phyloP scores from a whole-genome alignment of 192 early-diverging fungal genomes.

The Backusella morwellensis region DNA sequence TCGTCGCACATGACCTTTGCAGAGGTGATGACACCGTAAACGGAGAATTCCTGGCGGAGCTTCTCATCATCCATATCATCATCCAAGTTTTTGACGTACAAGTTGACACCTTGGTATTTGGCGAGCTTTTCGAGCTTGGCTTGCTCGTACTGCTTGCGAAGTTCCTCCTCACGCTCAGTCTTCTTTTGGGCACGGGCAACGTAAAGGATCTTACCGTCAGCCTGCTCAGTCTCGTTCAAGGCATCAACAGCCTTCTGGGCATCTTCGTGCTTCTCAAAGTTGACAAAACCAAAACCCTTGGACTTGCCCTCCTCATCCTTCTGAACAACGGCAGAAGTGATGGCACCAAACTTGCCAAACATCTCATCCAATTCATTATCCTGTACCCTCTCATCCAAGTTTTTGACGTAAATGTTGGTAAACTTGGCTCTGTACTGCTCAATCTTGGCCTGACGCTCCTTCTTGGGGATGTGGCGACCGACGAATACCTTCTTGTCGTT shows the following conservation, averaged over 20 bases:
- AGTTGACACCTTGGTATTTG: constrained; percentile 99
- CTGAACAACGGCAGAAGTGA: constrained; percentile 81
- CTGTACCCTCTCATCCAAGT: constrained; percentile 78
- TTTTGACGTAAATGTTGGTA: constrained; percentile 99
- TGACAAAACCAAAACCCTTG: constrained; percentile 96
- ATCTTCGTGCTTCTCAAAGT: constrained; percentile 90
- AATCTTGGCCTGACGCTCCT: constrained; percentile 89
- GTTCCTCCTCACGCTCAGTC: constrained; percentile 95
- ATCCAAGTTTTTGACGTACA: constrained; percentile 99
- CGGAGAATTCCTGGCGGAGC: constrained; percentile 94
- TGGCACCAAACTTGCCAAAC: constrained; percentile 77
- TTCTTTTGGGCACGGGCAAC: constrained; percentile 99
- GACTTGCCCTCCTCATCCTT: constrained; percentile 82
- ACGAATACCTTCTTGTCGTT: constrained; percentile 98
- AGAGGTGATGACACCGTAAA: constrained; percentile 94
- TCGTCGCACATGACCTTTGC: constrained; percentile 99
- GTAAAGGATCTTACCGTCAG: constrained; percentile 87
- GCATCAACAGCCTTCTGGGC: constrained; percentile 87
- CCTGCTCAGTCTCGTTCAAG: constrained; percentile 89
- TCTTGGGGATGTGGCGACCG: constrained; percentile 87
- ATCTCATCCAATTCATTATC: constrained; percentile 76
- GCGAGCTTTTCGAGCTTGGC: constrained; percentile 93
- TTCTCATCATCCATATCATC: constrained; percentile 95
- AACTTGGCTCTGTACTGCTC: constrained; percentile 89
- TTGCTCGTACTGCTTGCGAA: constrained; percentile 94